phyloP scores from a whole-genome alignment of 139 green algal species.

The Chlorella sp. region DNA sequence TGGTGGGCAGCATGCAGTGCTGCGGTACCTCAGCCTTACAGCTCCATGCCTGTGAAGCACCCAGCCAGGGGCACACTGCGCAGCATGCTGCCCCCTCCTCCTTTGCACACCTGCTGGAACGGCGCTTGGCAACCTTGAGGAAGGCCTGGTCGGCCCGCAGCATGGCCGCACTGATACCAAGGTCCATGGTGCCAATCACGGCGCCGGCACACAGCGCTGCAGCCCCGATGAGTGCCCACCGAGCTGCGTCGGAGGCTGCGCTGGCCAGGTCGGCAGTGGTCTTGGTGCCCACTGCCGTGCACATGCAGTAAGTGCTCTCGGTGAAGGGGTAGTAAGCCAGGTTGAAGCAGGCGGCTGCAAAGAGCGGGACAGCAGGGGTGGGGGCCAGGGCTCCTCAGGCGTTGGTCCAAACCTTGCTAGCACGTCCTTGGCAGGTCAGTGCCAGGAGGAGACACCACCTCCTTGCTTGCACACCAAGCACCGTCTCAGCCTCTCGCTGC shows the following conservation, averaged over 20 bases:
- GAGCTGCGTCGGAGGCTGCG: neutral
- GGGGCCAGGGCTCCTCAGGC: no score
- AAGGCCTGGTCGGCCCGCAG: slow-evolving; percentile 18
- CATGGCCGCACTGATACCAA: neutral
- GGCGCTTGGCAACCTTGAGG: slow-evolving; percentile 11
- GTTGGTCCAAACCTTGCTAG: no score
- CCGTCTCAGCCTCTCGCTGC: no score
- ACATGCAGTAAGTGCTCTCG: slow-evolving; percentile 34
- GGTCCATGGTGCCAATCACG: slow-evolving; percentile 15
- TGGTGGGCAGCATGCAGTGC: no score
- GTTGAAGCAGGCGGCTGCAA: slow-evolving; percentile 40
- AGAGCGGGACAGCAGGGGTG: neutral
- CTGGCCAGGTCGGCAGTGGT: neutral
- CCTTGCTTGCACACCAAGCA: neutral
- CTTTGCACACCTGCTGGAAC: neutral
- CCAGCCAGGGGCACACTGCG: no score
- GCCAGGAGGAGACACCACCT: no score
- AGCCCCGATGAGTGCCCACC: neutral
- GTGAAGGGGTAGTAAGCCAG: slow-evolving; percentile 31
- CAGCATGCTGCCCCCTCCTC: neutral
- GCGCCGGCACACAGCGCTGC: slow-evolving; percentile 1
- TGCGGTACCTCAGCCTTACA: no score
- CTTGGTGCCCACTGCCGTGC: neutral
- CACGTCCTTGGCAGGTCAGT: no score
- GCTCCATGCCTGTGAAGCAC: no score